Conservation (phyloP, 148 eudicot genomes). For the Vaccinium macrocarpon region DNA sequence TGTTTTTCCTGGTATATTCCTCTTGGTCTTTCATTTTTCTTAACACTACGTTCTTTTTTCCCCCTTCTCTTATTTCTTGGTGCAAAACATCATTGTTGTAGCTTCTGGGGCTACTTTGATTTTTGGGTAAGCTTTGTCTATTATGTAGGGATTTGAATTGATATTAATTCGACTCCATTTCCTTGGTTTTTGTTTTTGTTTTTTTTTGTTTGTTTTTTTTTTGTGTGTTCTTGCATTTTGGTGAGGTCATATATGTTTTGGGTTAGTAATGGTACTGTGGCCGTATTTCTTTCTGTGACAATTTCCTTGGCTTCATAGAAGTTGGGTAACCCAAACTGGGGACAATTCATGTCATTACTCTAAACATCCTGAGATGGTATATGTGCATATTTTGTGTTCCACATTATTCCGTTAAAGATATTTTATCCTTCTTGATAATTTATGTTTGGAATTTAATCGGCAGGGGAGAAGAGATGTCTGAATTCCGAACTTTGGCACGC, state of each 20-base stretch:
- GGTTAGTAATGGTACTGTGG: neutral
- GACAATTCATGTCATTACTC: neutral
- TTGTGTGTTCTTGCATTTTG: neutral
- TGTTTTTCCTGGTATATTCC: neutral
- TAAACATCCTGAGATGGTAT: neutral
- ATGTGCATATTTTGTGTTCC: neutral
- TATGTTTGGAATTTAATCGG: conserved; percentile 14
- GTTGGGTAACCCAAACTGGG: neutral
- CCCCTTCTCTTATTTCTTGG: neutral
- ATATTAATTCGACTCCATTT: neutral
- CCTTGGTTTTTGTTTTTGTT: neutral
- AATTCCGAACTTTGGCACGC: conserved; percentile 98
- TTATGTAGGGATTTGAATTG: conserved; percentile 12
- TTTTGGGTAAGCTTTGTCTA: neutral
- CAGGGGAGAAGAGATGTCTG: conserved; percentile 77
- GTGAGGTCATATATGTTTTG: neutral
- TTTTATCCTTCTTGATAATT: neutral
- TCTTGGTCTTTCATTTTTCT: neutral
- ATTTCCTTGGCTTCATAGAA: neutral
- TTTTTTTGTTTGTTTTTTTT: neutral
- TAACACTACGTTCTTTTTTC: too few relatives aligned
- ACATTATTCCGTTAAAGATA: neutral
- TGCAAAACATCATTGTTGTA: neutral
- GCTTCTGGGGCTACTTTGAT: conserved; percentile 3
- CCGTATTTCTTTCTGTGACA: neutral